Evolutionary conservation across 306 rosid species (phyloP).

Genomic region (Medicago lupulina): DNA sequence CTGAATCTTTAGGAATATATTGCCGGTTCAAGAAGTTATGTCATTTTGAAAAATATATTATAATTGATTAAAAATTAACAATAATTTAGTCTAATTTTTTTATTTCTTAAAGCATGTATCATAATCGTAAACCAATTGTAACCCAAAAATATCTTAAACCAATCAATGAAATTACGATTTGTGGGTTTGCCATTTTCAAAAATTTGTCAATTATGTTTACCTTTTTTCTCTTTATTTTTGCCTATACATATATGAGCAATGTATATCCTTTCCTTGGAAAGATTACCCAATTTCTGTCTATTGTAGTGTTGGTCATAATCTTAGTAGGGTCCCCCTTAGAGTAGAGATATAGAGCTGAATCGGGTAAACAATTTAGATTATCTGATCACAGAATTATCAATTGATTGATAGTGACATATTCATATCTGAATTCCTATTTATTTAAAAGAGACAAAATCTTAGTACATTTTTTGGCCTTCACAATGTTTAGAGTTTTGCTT

Average conservation of each 20-base stretch:
- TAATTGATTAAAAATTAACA: too few species aligned
- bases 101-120: too few species aligned
- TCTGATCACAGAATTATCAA: slow-evolving; percentile 25
- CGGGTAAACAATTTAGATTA: slow-evolving; percentile 43
- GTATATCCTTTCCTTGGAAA: slow-evolving; percentile 6
- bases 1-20: too few species aligned
- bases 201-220: background rate
- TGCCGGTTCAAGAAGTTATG: too few species aligned
- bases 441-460: slow-evolving; percentile 19
- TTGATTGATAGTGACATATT: slow-evolving; percentile 32
- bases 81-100: too few species aligned
- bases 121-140: too few species aligned
- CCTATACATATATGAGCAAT: background rate
- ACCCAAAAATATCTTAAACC: too few species aligned
- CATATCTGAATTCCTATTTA: slow-evolving; percentile 22
- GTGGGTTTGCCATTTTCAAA: background rate
- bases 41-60: too few species aligned
- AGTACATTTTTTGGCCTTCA: background rate
- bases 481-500: slow-evolving; percentile 1
- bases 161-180: too few species aligned
- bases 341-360: slow-evolving; percentile 20
- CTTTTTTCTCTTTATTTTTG: background rate
- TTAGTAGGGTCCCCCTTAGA: slow-evolving; percentile 30
- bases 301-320: slow-evolving; percentile 26
- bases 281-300: slow-evolving; percentile 10